These are phyloP conservation scores for Paramecium sonneborni DNA, from an alignment of 73 alveolate genomes.

Conservation along the genomic window DNA sequence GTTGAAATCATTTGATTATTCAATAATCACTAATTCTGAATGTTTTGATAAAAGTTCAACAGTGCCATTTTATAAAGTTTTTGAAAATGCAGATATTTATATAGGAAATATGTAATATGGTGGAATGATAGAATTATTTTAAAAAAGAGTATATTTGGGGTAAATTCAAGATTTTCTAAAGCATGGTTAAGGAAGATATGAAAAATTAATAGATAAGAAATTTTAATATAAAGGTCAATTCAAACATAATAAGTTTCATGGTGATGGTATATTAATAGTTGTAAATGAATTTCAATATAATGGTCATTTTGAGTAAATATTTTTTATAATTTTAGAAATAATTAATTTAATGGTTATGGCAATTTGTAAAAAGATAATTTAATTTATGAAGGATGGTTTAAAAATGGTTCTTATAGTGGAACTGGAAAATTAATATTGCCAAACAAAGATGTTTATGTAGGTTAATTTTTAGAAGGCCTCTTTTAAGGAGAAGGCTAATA, in stretches of 20 bases:
- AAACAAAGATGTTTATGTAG: slow-evolving; percentile 48
- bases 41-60: neutral
- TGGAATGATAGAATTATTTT: neutral
- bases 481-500: slow-evolving; percentile 61
- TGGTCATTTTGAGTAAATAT: slow-evolving; percentile 52
- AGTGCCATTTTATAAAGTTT: neutral
- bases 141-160: slow-evolving; percentile 17
- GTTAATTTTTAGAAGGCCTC: slow-evolving; percentile 26
- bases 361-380: slow-evolving; percentile 28
- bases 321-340: neutral
- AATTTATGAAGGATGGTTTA: slow-evolving; percentile 65
- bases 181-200: slow-evolving; percentile 50
- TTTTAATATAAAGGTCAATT: slow-evolving; percentile 63
- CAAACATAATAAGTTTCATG: slow-evolving; percentile 44
- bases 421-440: slow-evolving; percentile 58
- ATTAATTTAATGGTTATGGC: slow-evolving; percentile 59
- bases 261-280: slow-evolving; percentile 46
- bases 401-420: slow-evolving; percentile 41
- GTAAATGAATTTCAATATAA: neutral
- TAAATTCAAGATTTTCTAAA: neutral
- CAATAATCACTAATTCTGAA: neutral
- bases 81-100: slow-evolving; percentile 20
- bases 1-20: slow-evolving; percentile 1
- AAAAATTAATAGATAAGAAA: neutral
- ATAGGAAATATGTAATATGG: slow-evolving; percentile 14